Evolutionary conservation across 2,329 filamentous ascomycete genomes (phyloP), one percentile per base, ranked within the genome.

Genomic region (Cladophialophora exuberans): DNA sequence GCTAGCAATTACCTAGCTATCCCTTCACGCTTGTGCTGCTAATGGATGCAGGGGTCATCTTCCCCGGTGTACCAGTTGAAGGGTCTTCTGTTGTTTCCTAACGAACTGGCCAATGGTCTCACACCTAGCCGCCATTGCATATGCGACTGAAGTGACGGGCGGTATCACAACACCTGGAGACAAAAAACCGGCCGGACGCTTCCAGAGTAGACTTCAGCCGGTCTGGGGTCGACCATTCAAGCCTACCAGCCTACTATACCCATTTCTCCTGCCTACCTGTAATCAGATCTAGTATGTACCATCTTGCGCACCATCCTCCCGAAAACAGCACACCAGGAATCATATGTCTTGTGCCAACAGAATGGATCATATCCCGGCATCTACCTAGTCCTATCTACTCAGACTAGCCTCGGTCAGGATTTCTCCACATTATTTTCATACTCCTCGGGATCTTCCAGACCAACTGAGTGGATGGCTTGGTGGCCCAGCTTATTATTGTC

Each of bases 21-120:
- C 46, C 30, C 33, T 45, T 6, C 23, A 10, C 13, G 31, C 23
- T 18, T 23, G n/a, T 41, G 36, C 46, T 49, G 36, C 36, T 31
- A 26, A 26, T 42, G 22, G 33, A 6, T 47, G 38, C 44, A 58
- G 35, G 54, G 54, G 41, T 52, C 20, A 17, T 22, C 11, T 36
- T 26, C 31, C 26, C 25, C 20, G 39, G 9, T 43, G 52, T 45
- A 33, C 39, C 26, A 44, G 33, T 28, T 51, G 39, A 28, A 25
- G 54, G 54, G 30, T 26, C 57, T 52, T 49, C 51, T 59, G 57
- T 54, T 46, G 17, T 26, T 42, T 23, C 36, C 38, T 38, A 50
- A 57, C 54, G 44, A 55, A 48, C 42, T 22, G 13, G 23, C 58
- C 58, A 61, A 61, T 61, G 52, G 48, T 26, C 15, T 11, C 11